phyloP scores from a whole-genome alignment of 306 rosid species.

The Neltuma alba region DNA sequence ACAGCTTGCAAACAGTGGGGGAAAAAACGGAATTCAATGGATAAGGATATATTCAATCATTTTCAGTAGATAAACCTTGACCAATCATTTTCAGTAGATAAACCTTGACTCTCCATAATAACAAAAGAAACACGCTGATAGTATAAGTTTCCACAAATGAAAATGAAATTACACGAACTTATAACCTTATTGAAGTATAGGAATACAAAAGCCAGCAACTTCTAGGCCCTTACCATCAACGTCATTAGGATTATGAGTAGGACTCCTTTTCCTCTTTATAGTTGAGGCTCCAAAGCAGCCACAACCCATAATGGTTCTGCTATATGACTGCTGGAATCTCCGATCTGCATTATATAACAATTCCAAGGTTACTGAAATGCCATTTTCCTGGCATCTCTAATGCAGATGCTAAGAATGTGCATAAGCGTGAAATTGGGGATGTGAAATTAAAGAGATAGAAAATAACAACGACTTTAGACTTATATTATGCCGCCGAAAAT shows the following conservation, averaged over 20 bases:
- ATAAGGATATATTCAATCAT: not conserved
- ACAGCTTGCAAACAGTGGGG: not conserved
- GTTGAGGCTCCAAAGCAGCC: constrained; percentile 78
- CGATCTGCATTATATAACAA: constrained; percentile 40
- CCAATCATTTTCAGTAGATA: too few species aligned
- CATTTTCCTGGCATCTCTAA: constrained; percentile 12
- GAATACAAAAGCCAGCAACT: constrained; percentile 1
- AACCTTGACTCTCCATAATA: not conserved
- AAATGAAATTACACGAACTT: constrained; percentile 4
- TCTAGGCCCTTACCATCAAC: constrained; percentile 58
- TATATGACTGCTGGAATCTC: constrained; percentile 28
- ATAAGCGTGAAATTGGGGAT: not conserved
- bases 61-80: not conserved
- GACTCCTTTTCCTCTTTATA: constrained; percentile 39
- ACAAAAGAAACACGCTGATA: not conserved
- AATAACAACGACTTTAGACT: not conserved
- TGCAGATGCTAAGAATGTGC: not conserved
- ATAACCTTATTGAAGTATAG: constrained; percentile 13
- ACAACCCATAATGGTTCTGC: constrained; percentile 65
- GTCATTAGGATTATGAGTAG: constrained; percentile 41
- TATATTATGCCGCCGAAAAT: not conserved
- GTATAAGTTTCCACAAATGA: constrained; percentile 4
- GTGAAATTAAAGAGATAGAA: not conserved
- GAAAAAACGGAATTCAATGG: not conserved
- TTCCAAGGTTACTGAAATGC: constrained; percentile 31